Evolutionary conservation across 2,329 filamentous ascomycete genomes (phyloP).

Genomic region (Colletotrichum cordylinicola): DNA sequence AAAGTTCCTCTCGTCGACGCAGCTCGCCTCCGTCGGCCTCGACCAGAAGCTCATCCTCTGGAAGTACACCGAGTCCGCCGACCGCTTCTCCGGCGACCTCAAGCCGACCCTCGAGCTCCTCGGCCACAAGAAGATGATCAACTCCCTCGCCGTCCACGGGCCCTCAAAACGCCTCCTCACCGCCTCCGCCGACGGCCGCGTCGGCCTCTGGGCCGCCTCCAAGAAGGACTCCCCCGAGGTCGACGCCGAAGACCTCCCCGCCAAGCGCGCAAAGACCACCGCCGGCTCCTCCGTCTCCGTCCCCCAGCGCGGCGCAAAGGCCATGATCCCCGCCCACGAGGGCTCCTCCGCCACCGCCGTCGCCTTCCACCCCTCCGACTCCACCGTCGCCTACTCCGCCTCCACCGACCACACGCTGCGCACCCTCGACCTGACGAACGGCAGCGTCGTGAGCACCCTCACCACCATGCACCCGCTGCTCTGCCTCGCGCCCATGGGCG

Average conservation of each 20-base stretch:
- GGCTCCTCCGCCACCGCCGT: constrained; percentile 79
- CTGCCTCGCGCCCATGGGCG: constrained; percentile 75
- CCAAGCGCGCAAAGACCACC: constrained; percentile 78
- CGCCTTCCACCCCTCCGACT: constrained; percentile 83
- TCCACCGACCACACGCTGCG: constrained; percentile 91
- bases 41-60: constrained; percentile 89
- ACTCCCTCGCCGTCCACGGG: constrained; percentile 76
- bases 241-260: constrained; percentile 71
- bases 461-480: constrained; percentile 85
- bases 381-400: constrained; percentile 88
- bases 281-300: constrained; percentile 47
- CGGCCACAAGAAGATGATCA: constrained; percentile 78
- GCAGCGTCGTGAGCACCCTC: constrained; percentile 78
- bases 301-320: constrained; percentile 79
- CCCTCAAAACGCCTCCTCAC: constrained; percentile 81
- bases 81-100: constrained; percentile 65
- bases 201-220: constrained; percentile 89
- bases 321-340: constrained; percentile 74
- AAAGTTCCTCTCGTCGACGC: constrained; percentile 78
- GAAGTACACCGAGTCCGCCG: constrained; percentile 78
- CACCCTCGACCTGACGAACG: constrained; percentile 89
- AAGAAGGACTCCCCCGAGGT: constrained; percentile 79
- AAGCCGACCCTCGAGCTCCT: constrained; percentile 82
- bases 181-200: constrained; percentile 79
- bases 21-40: constrained; percentile 82